Conservation (phyloP, 106 monocot genomes). For the Ottelia alismoides region DNA sequence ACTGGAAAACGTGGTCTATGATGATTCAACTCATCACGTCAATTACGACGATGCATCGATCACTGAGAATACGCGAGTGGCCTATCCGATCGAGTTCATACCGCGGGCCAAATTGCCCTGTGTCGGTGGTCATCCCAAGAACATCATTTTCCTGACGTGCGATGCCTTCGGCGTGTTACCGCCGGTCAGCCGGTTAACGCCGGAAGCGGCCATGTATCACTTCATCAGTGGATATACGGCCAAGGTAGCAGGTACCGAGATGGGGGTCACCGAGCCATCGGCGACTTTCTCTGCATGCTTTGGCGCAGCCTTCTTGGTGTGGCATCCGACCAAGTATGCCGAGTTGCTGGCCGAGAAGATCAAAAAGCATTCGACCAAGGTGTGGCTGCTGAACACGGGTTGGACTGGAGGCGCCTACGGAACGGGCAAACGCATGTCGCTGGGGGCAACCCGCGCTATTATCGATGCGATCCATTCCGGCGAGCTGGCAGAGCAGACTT, state of each 20-base stretch:
- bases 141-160: constrained; percentile 81
- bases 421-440: constrained; percentile 68
- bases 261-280: constrained; percentile 82
- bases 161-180: constrained; percentile 90
- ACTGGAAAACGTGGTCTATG: constrained; percentile 84
- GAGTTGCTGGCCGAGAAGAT: constrained; percentile 90
- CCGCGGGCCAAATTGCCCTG: constrained; percentile 85
- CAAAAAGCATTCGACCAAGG: constrained; percentile 66
- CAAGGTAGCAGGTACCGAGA: too few relatives aligned
- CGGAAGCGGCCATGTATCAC: constrained; percentile 91
- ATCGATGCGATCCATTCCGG: constrained; percentile 89
- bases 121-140: constrained; percentile 76
- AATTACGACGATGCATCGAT: constrained; percentile 77
- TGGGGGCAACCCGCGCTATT: constrained; percentile 58
- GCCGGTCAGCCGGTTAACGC: constrained; percentile 78
- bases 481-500: constrained; percentile 39
- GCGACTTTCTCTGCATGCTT: constrained; percentile 95
- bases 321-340: constrained; percentile 82
- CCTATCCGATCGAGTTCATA: constrained; percentile 88
- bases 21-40: constrained; percentile 75
- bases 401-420: constrained; percentile 94
- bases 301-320: constrained; percentile 88
- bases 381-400: constrained; percentile 91
- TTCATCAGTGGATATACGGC: constrained; percentile 96
- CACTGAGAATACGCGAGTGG: constrained; percentile 82